Percentiles rank a stretch among this genome's conserved stretches.
phyloP scores from a whole-genome alignment of 2,329 filamentous ascomycete species.

The Cladophialophora carrionii region DNA sequence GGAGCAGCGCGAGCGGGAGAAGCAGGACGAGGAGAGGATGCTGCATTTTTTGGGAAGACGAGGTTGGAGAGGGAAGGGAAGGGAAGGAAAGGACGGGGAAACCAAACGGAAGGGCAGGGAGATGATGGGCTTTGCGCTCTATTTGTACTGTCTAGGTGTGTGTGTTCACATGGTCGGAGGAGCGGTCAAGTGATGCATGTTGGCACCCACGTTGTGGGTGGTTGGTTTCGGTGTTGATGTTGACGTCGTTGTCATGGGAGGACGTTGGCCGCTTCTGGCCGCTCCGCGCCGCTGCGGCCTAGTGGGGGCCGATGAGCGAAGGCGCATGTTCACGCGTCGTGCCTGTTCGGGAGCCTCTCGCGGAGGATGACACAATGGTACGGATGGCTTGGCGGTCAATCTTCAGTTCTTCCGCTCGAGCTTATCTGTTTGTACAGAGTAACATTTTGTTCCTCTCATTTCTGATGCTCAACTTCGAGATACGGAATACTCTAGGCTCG shows the following conservation, averaged over 20 bases:
- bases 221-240: background rate
- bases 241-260: conserved; percentile 20
- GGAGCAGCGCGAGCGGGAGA: conserved; percentile 2
- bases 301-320: background rate
- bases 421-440: too few species aligned
- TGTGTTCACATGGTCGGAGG: conserved; percentile 18
- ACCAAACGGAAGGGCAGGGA: too few species aligned
- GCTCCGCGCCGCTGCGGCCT: background rate
- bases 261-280: background rate
- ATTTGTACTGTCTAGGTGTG: conserved; percentile 1
- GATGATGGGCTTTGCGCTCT: background rate
- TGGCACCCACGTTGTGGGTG: background rate
- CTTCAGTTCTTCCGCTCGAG: too few species aligned
- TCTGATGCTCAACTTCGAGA: too few species aligned
- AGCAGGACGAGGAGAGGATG: background rate
- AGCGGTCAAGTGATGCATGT: conserved; percentile 25
- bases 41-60: background rate
- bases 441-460: too few species aligned
- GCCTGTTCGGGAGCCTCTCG: background rate
- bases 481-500: too few species aligned
- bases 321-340: background rate
- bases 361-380: too few species aligned
- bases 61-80: background rate
- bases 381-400: too few species aligned
- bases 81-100: too few species aligned